Percentiles rank a stretch among this genome's conserved stretches.
Conservation (phyloP, 192 early-diverging fungal genomes). For the Dissophora globulifera region DNA sequence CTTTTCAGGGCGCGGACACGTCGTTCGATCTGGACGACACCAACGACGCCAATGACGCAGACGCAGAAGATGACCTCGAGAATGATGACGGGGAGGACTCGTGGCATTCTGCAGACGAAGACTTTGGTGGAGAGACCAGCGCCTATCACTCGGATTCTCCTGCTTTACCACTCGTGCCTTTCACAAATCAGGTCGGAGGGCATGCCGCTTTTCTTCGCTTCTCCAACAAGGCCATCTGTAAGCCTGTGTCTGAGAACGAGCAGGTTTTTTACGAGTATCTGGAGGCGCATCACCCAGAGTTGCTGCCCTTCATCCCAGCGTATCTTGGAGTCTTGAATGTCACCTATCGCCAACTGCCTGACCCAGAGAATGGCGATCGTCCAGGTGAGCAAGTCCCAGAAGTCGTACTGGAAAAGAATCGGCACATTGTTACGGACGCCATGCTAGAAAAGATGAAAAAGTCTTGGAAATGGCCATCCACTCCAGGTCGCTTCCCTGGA, state of each 20-base stretch:
- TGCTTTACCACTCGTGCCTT: slow-evolving; percentile 78
- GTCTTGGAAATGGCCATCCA: slow-evolving; percentile 53
- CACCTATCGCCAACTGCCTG: slow-evolving; percentile 69
- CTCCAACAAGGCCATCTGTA: slow-evolving; percentile 96
- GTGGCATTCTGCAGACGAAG: slow-evolving; percentile 49
- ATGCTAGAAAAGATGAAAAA: slow-evolving; percentile 62
- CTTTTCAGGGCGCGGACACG: background rate
- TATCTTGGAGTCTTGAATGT: slow-evolving; percentile 97
- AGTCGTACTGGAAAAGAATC: slow-evolving; percentile 91
- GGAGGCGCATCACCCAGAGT: slow-evolving; percentile 70
- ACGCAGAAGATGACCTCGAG: slow-evolving; percentile 14
- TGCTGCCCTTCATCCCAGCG: slow-evolving; percentile 89
- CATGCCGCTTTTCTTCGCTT: slow-evolving; percentile 96
- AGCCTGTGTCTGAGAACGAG: slow-evolving; percentile 88
- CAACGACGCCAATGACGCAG: background rate
- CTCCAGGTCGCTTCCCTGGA: slow-evolving; percentile 34
- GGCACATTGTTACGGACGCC: slow-evolving; percentile 84
- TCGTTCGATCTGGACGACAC: slow-evolving; percentile 2
- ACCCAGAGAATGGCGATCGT: slow-evolving; percentile 51
- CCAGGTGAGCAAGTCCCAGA: slow-evolving; percentile 67
- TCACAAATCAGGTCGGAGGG: slow-evolving; percentile 93
- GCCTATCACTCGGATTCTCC: slow-evolving; percentile 61
- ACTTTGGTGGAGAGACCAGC: slow-evolving; percentile 47
- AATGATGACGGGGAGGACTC: slow-evolving; percentile 36
- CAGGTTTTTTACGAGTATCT: slow-evolving; percentile 91